Evolutionary conservation across 192 early-diverging fungal species (phyloP).

Genomic region (Coemansia sp.): DNA sequence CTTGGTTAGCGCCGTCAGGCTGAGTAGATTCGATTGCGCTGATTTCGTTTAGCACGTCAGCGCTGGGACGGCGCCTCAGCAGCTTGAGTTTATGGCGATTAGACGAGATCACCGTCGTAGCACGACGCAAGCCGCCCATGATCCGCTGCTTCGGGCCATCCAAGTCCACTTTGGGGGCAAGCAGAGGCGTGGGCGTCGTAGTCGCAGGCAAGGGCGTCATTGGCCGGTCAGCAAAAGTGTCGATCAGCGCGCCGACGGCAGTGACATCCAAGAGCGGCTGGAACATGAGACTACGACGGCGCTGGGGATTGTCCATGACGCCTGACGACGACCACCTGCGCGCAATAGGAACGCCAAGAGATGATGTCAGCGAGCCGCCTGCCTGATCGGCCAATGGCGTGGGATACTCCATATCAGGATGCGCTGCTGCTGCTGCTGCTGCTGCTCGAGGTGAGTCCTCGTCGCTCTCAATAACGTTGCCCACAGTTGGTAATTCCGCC

Average conservation of each 20-base stretch:
- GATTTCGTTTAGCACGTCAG: background rate
- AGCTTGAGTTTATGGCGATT: background rate
- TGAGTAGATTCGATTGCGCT: background rate
- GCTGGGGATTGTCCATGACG: constrained; percentile 20
- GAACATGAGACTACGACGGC: constrained; percentile 50
- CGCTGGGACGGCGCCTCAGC: background rate
- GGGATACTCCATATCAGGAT: background rate
- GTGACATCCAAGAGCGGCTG: constrained; percentile 39
- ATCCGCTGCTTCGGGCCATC: background rate
- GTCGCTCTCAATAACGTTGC: constrained; percentile 1
- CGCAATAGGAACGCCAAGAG: background rate
- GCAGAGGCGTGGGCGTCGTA: background rate
- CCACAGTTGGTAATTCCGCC: background rate
- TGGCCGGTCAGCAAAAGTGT: constrained; percentile 14
- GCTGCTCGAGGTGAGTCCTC: background rate
- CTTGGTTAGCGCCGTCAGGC: background rate
- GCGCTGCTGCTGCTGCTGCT: background rate
- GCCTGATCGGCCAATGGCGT: background rate
- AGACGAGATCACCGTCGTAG: constrained; percentile 1
- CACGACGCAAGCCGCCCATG: constrained; percentile 31
- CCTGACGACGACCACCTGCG: background rate
- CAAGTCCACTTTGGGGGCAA: background rate
- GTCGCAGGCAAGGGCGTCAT: background rate
- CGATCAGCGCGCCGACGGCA: constrained; percentile 40
- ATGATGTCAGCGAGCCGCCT: background rate